A percentile compares a stretch with the other conserved stretches of the same genome.
Conservation (phyloP, 1,284 basidiomycete genomes). For the Pseudozyma sp. region DNA sequence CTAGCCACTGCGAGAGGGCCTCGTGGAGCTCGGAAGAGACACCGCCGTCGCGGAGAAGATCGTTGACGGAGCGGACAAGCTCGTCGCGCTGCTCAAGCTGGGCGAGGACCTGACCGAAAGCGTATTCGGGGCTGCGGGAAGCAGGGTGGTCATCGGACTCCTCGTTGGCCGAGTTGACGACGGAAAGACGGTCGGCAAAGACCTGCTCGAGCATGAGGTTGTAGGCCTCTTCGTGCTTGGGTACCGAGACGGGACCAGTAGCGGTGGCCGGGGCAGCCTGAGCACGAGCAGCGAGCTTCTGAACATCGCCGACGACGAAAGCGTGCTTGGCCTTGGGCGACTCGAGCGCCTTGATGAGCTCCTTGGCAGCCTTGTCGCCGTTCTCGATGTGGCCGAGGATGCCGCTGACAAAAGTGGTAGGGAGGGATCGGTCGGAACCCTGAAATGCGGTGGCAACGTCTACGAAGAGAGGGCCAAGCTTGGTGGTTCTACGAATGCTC, state of each 20-base stretch:
- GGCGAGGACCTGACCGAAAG: slow-evolving; percentile 87
- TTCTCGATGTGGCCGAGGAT: slow-evolving; percentile 54
- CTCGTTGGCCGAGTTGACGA: slow-evolving; percentile 76
- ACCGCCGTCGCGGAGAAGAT: slow-evolving; percentile 38
- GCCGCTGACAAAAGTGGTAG: slow-evolving; percentile 55
- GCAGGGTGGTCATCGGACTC: slow-evolving; percentile 60
- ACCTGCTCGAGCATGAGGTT: slow-evolving; percentile 86
- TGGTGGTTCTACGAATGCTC: slow-evolving; percentile 79
- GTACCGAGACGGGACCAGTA: slow-evolving; percentile 70
- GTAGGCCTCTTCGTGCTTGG: slow-evolving; percentile 91
- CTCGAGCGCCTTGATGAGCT: slow-evolving; percentile 50
- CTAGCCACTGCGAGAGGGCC: slow-evolving; percentile 57
- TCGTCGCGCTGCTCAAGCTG: slow-evolving; percentile 72
- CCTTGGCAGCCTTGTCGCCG: slow-evolving; percentile 52
- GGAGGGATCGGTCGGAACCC: slow-evolving; percentile 70
- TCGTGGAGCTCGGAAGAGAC: slow-evolving; percentile 61
- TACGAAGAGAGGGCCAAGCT: slow-evolving; percentile 89
- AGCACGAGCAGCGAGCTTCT: slow-evolving; percentile 67
- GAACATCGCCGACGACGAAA: slow-evolving; percentile 68
- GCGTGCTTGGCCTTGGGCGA: slow-evolving; percentile 54
- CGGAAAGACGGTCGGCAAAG: slow-evolving; percentile 83
- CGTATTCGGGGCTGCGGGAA: slow-evolving; percentile 91
- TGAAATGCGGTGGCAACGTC: slow-evolving; percentile 83
- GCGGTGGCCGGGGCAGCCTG: slow-evolving; percentile 47
- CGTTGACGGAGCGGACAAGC: slow-evolving; percentile 59